Evolutionary conservation across 2,329 filamentous ascomycete genomes (phyloP).

Genomic region (Colletotrichum destructivum): DNA sequence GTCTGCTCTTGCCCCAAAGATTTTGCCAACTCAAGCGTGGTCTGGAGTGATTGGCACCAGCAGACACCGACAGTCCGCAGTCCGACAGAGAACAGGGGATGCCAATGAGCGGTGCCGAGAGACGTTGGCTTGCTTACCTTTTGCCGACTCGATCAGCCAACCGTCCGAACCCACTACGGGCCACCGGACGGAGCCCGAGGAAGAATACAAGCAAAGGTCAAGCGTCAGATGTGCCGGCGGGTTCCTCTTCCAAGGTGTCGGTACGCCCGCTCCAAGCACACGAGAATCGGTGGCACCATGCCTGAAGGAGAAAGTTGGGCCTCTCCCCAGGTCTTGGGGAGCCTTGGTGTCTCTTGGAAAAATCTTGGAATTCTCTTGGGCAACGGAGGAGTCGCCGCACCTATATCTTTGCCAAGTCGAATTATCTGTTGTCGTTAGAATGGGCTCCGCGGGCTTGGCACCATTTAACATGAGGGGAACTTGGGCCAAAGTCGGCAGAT

Average conservation of each 20-base stretch:
- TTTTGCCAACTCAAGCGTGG: background rate
- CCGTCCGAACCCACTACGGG: background rate
- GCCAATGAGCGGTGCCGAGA: too few species aligned
- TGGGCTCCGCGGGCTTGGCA: conserved; percentile 6
- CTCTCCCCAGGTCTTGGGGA: conserved; percentile 1
- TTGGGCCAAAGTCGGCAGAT: background rate
- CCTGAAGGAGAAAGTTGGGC: conserved; percentile 3
- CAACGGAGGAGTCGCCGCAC: conserved; percentile 7
- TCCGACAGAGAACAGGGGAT: background rate
- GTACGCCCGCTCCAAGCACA: conserved; percentile 24
- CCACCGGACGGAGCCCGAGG: background rate
- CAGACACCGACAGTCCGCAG: background rate
- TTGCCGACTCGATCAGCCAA: background rate
- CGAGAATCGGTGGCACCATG: conserved; percentile 5
- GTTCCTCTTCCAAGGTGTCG: conserved; percentile 26
- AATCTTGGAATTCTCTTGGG: conserved; percentile 8
- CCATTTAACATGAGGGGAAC: conserved; percentile 8
- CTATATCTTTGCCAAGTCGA: conserved; percentile 24
- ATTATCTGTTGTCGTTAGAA: background rate
- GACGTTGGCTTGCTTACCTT: background rate
- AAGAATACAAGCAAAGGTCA: background rate
- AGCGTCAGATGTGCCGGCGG: background rate
- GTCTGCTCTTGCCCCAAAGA: background rate
- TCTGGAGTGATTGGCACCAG: background rate
- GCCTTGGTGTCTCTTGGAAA: background rate